phyloP scores from a whole-genome alignment of 2,329 filamentous ascomycete genomes.

The Cytospora piceicola region DNA sequence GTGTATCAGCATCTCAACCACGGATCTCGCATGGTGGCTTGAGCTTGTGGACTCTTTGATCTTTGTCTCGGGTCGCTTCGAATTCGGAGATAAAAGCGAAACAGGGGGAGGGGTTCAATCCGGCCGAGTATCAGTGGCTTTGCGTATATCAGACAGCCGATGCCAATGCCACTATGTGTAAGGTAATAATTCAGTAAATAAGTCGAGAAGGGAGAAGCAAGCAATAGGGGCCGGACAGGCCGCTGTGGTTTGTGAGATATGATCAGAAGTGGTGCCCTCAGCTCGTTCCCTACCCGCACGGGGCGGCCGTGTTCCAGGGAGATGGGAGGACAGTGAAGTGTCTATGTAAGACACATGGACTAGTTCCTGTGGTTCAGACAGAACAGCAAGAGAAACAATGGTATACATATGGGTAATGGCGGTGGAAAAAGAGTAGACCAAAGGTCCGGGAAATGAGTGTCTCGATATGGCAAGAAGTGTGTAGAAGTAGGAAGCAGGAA shows the following conservation, averaged over 20 bases:
- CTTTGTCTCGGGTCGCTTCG: slow-evolving; percentile 15
- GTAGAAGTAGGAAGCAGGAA: not conserved
- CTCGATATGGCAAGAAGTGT: not conserved
- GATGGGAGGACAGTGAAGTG: not conserved
- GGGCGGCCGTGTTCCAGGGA: slow-evolving; percentile 2
- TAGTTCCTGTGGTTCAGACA: not conserved
- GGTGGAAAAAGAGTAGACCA: not conserved
- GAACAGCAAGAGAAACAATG: not conserved
- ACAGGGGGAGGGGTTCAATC: not conserved
- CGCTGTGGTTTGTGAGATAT: not conserved
- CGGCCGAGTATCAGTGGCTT: slow-evolving; percentile 35
- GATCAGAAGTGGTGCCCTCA: slow-evolving; percentile 19
- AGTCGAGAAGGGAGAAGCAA: not conserved
- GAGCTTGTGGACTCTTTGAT: not conserved
- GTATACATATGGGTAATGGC: not conserved
- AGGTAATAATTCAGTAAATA: not conserved
- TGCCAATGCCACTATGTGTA: not conserved
- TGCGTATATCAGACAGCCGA: not conserved
- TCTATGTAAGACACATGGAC: not conserved
- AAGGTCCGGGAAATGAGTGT: not conserved
- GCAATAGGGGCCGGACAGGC: not conserved
- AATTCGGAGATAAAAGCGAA: slow-evolving; percentile 23
- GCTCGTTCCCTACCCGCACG: not conserved
- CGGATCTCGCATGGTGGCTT: slow-evolving; percentile 10
- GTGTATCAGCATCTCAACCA: not conserved